Evolutionary conservation across 768 basidiomycete species (phyloP).

Genomic region (Neoboletus magnificus): DNA sequence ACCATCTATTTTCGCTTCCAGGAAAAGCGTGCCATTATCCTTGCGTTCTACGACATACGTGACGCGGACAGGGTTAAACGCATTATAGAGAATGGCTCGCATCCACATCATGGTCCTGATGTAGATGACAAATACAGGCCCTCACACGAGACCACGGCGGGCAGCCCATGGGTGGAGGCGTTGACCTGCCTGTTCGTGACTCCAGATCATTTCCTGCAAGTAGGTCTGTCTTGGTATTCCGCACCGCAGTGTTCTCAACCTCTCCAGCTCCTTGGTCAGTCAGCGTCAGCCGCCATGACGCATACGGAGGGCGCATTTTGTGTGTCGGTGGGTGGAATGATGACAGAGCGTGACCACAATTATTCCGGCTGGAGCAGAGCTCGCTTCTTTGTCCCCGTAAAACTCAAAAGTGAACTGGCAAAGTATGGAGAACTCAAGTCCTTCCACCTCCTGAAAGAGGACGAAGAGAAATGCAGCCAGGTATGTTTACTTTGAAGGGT

Average conservation of each 20-base stretch:
- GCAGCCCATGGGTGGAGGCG: slow-evolving; percentile 25
- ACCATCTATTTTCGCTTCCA: slow-evolving; percentile 55
- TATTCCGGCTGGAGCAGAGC: slow-evolving; percentile 23
- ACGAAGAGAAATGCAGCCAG: slow-evolving; percentile 25
- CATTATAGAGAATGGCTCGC: slow-evolving; percentile 33
- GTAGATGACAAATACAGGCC: slow-evolving; percentile 6
- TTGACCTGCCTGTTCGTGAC: slow-evolving; percentile 44
- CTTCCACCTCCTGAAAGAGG: slow-evolving; percentile 26
- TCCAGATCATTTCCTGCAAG: slow-evolving; percentile 45
- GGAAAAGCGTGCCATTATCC: slow-evolving; percentile 48
- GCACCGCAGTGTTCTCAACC: slow-evolving; percentile 5
- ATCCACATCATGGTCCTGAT: background rate
- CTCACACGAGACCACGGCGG: background rate
- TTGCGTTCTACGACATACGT: slow-evolving; percentile 61
- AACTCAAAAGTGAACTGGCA: slow-evolving; percentile 27
- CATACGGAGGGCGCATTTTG: slow-evolving; percentile 52
- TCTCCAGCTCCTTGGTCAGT: slow-evolving; percentile 49
- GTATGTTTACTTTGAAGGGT: slow-evolving; percentile 17
- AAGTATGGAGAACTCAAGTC: slow-evolving; percentile 34
- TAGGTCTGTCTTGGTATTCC: slow-evolving; percentile 21
- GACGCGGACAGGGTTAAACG: slow-evolving; percentile 47
- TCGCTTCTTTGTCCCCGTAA: slow-evolving; percentile 26
- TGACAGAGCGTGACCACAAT: slow-evolving; percentile 18
- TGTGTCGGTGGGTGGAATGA: slow-evolving; percentile 39
- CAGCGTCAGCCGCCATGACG: slow-evolving; percentile 44